Evolutionary conservation across 768 basidiomycete species (phyloP).

Genomic region (Leccinum rimulosum): DNA sequence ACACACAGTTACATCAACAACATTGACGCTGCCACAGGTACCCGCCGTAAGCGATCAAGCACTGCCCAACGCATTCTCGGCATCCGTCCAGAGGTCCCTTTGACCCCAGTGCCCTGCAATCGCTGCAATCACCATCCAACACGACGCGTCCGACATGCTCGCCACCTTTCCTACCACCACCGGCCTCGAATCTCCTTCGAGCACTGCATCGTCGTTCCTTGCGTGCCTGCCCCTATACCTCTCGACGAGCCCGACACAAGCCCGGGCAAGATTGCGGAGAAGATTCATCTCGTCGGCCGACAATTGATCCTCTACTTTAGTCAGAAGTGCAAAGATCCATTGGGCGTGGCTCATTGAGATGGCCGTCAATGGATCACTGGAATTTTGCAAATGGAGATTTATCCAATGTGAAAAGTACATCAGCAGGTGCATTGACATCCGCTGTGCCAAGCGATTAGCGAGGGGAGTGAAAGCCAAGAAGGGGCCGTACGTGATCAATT

Average conservation of each 20-base stretch:
- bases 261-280: conserved; percentile 72
- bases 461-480: background rate
- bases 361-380: conserved; percentile 34
- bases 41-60: conserved; percentile 8
- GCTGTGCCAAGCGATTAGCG: conserved; percentile 38
- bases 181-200: conserved; percentile 3
- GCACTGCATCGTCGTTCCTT: conserved; percentile 6
- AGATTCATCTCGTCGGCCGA: conserved; percentile 75
- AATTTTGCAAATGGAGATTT: conserved; percentile 52
- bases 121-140: conserved; percentile 72
- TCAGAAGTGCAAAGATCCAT: conserved; percentile 78
- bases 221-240: conserved; percentile 19
- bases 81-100: conserved; percentile 78
- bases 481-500: conserved; percentile 61
- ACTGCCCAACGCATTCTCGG: conserved; percentile 47
- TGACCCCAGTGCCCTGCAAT: conserved; percentile 75
- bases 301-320: conserved; percentile 64
- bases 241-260: conserved; percentile 57
- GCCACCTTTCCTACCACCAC: conserved; percentile 18
- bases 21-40: background rate
- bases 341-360: conserved; percentile 59
- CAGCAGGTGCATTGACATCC: conserved; percentile 67
- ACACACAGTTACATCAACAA: conserved; percentile 12
- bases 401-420: conserved; percentile 88
- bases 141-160: conserved; percentile 45